Conservation (phyloP, 352 stramenopile species). For the Pythium aphanidermatum region DNA sequence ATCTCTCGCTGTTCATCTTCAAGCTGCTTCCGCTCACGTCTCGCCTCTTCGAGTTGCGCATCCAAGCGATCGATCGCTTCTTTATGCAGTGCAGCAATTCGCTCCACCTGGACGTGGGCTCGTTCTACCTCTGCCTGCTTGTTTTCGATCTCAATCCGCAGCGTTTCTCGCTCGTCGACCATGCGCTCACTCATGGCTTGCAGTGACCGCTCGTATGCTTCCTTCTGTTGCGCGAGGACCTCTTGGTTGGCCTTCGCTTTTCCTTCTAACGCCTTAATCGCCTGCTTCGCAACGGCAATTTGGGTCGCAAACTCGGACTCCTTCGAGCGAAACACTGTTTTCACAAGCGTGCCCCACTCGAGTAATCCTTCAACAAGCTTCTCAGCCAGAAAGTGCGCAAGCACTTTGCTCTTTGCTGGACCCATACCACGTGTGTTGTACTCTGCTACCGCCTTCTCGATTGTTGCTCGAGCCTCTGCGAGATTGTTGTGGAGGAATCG, state of each 20-base stretch:
- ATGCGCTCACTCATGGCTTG: constrained; percentile 46
- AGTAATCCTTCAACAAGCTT: constrained; percentile 49
- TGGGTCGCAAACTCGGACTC: constrained; percentile 29
- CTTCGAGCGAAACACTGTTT: constrained; percentile 40
- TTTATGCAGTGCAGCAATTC: constrained; percentile 46
- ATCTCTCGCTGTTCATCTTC: constrained; percentile 33
- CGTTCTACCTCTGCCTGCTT: constrained; percentile 52
- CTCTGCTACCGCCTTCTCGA: constrained; percentile 33
- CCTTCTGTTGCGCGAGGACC: constrained; percentile 53
- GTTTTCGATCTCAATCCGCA: constrained; percentile 53
- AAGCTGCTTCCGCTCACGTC: constrained; percentile 44
- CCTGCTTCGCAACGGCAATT: constrained; percentile 38
- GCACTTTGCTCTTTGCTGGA: constrained; percentile 21
- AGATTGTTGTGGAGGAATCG: constrained; percentile 35
- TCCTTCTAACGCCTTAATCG: constrained; percentile 40
- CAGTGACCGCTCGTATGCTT: constrained; percentile 57
- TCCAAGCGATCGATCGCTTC: constrained; percentile 47
- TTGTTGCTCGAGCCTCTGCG: constrained; percentile 19
- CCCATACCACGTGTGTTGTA: constrained; percentile 39
- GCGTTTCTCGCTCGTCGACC: constrained; percentile 31
- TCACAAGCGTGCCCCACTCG: constrained; percentile 46
- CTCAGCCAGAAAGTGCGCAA: constrained; percentile 41
- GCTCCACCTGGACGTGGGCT: constrained; percentile 50
- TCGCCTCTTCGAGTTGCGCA: constrained; percentile 46
- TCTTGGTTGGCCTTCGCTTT: constrained; percentile 54